Evolutionary conservation across 2,329 filamentous ascomycete species (phyloP), one percentile per base, ranked within the genome.

Genomic region (Aspergillus quadrilineatus): DNA sequence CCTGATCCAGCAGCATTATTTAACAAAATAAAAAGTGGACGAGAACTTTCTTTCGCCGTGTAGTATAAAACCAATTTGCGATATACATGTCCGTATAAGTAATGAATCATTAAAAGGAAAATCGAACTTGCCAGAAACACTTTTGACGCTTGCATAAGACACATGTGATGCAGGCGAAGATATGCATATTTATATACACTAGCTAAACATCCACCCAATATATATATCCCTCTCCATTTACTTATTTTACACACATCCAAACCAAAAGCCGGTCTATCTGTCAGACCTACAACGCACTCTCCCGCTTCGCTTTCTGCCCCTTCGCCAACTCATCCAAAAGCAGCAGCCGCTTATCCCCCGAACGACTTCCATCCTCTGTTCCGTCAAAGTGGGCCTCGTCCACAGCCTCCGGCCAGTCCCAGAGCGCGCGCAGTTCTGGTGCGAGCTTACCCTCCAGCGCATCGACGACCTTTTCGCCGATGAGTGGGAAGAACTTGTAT

Each of bases 401-500:
- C 17, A 60, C 63, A 26, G 60, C 56, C 5, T 55, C 61, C 12
- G 68, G 67, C 77, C 77, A 79, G 6, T 65, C 57, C 80, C 80
- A 82, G 42, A 79, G 57, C 12, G 73, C 60, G 8, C 56, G 61
- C 46, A 79, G 65, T 37, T 77, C 77, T 1, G 69, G 61, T n/a
- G 71, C 73, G 14, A 82, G 68, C 1, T 60, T 73, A 2, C 75
- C 76, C 61, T 79, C 74, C 8, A 81, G 60, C 9, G 75, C 75
- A 58, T 79, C 75, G 34, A 79, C 73, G 54, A 82, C 72, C 62
- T 80, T 80, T 50, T 80, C 77, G 10, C 80, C 80, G n/a, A 82
- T 69, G 12, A 82, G 73, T 36, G 80, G 80, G 57, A 82, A 71
- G 69, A 82, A 82, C 61, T 82, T 82, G 67, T 76, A 82, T 7